phyloP scores from a whole-genome alignment of 2,329 filamentous ascomycete species.

The Exophiala calicioides region DNA sequence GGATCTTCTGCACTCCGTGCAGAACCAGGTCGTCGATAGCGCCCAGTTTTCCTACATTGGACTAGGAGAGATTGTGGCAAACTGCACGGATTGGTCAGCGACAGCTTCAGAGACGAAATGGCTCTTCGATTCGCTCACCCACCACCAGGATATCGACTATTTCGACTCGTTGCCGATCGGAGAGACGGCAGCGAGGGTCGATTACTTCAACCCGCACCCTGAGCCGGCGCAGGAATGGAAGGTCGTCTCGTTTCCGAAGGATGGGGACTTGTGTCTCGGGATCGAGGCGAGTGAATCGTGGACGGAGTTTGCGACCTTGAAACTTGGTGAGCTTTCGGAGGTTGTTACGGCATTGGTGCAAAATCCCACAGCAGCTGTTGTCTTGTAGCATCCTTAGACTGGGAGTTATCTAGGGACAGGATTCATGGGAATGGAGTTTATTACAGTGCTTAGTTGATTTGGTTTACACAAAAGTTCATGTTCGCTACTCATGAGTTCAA shows the following conservation, averaged over 20 bases:
- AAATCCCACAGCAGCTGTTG: background rate
- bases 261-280: background rate
- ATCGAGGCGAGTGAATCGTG: background rate
- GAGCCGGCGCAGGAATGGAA: constrained; percentile 61
- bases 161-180: constrained; percentile 54
- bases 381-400: too few species aligned
- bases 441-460: too few species aligned
- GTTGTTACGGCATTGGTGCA: background rate
- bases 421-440: too few species aligned
- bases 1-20: constrained; percentile 56
- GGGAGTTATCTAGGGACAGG: too few species aligned
- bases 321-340: background rate
- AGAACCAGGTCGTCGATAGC: constrained; percentile 58
- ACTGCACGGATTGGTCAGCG: constrained; percentile 49
- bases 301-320: constrained; percentile 1
- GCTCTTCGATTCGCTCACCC: constrained; percentile 58
- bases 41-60: constrained; percentile 59
- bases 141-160: constrained; percentile 61
- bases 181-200: constrained; percentile 46
- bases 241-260: constrained; percentile 56
- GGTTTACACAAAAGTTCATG: too few species aligned
- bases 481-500: too few species aligned
- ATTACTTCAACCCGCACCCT: constrained; percentile 62
- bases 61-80: constrained; percentile 54
- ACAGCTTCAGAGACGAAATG: constrained; percentile 27